Base-by-base conservation (phyloP, 192 early-diverging fungal genomes). In the Backusella sp. region DNA sequence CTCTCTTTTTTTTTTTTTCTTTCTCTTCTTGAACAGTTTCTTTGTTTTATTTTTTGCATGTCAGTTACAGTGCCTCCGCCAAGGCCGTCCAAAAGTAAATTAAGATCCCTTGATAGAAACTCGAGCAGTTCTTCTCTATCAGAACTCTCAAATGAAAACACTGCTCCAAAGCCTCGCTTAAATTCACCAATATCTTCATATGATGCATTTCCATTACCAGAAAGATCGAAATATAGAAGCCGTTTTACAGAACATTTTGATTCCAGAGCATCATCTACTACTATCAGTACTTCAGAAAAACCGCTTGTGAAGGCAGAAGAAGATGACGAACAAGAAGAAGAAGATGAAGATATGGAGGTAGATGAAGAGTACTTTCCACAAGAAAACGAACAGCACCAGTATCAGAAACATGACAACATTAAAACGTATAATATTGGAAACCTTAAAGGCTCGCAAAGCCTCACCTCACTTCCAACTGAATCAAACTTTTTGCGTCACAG, bases 81-180 rank as follows among this genome's bases (percentile, higher is more conserved):
- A 6, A 46, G 68, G 7, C 76, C 76, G n/a, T 30, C 67, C 12
- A 72, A 70, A 46, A 72, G 76, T 30, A 71, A 41, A 28, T 71
- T 71, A 49, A 71, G 70, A 19, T 30, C 70, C 15, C 42, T 71
- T 17, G 70, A 71, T 30, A 26, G 23, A 21, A 44, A 12, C 4
- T 28, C 68, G 12, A 71, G 26, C 19, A 15, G 14, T 71, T 49
- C 42, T 30, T 70, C 69, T 17, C 21, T 70, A 12, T 28, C 35
- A 9, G 26, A 35, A 35, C 66, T 30, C 35, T 71, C 70, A 34
- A 36, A 26, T 44, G 39, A 71, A 11, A 70, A 35, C 17, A 36
- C 0, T 4, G 14, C 35, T 11, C 21, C 68, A 23, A 35, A 35
- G 0, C 6, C 15, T 11, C n/a, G n/a, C 1, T 37, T 69, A 19